Conservation (phyloP, 257 asterid species). For the Cynanchum wilfordii region DNA sequence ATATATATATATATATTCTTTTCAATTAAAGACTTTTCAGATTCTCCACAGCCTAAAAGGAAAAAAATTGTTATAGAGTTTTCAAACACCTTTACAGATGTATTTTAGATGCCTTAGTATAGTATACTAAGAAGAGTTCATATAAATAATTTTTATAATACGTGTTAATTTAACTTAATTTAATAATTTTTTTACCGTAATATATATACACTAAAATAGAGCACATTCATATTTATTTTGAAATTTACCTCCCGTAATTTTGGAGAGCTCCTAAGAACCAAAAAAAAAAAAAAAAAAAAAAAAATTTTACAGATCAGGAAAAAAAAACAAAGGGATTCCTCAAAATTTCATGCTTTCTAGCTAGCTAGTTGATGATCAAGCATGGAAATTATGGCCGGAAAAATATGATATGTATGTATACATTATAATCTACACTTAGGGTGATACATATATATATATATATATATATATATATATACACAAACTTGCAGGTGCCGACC, state of each 20-base stretch:
- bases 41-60: not conserved
- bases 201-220: not conserved
- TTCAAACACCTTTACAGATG: not conserved
- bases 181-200: too few species aligned
- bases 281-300: not conserved
- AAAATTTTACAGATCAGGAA: too few species aligned
- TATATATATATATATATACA: constrained; percentile 18
- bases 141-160: too few species aligned
- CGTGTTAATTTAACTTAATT: too few species aligned
- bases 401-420: constrained; percentile 3
- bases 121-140: not conserved
- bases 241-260: not conserved
- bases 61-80: not conserved
- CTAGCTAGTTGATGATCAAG: constrained; percentile 6
- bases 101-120: not conserved
- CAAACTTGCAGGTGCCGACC: constrained; percentile 7
- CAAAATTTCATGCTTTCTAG: not conserved
- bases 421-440: not conserved
- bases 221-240: not conserved
- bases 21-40: not conserved
- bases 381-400: not conserved
- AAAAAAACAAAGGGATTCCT: too few species aligned
- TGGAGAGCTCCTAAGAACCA: constrained; percentile 15
- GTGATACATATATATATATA: constrained; percentile 9
- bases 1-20: too few species aligned